These are phyloP conservation scores for Cutaneotrichosporon daszewskae DNA, from an alignment of 1,284 basidiomycete species.

Conservation along the genomic window DNA sequence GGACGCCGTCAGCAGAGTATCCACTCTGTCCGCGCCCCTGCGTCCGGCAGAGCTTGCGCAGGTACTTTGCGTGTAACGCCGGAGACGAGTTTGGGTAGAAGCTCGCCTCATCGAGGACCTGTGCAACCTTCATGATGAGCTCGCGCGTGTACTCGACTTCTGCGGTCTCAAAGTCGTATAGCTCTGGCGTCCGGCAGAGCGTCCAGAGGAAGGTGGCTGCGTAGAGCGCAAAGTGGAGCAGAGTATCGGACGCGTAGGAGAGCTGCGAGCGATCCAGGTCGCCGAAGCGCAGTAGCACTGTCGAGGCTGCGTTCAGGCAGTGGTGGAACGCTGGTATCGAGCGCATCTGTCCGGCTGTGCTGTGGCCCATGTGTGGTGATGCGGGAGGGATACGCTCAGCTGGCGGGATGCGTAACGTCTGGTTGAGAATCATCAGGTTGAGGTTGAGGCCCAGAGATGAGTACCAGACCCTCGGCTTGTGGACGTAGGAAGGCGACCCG, in stretches of 20 bases:
- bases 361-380: slow-evolving; percentile 2
- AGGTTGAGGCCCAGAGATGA: slow-evolving; percentile 30
- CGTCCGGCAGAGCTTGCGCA: slow-evolving; percentile 25
- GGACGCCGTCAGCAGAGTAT: background rate
- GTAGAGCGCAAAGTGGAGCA: slow-evolving; percentile 39
- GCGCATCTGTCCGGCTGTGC: slow-evolving; percentile 15
- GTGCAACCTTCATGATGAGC: slow-evolving; percentile 30
- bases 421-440: slow-evolving; percentile 35
- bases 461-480: slow-evolving; percentile 34
- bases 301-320: slow-evolving; percentile 30
- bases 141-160: slow-evolving; percentile 34
- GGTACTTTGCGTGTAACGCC: slow-evolving; percentile 30
- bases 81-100: slow-evolving; percentile 30
- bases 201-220: slow-evolving; percentile 34
- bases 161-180: slow-evolving; percentile 27
- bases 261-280: slow-evolving; percentile 26
- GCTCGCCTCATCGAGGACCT: slow-evolving; percentile 24
- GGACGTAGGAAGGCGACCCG: slow-evolving; percentile 21
- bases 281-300: slow-evolving; percentile 27
- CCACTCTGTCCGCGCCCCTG: background rate
- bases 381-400: slow-evolving; percentile 23
- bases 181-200: slow-evolving; percentile 22
- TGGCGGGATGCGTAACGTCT: slow-evolving; percentile 30
- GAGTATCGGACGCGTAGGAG: slow-evolving; percentile 34
- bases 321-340: slow-evolving; percentile 34